Base-by-base conservation (phyloP, 1,284 basidiomycete species). In the Austropuccinia psidii region DNA sequence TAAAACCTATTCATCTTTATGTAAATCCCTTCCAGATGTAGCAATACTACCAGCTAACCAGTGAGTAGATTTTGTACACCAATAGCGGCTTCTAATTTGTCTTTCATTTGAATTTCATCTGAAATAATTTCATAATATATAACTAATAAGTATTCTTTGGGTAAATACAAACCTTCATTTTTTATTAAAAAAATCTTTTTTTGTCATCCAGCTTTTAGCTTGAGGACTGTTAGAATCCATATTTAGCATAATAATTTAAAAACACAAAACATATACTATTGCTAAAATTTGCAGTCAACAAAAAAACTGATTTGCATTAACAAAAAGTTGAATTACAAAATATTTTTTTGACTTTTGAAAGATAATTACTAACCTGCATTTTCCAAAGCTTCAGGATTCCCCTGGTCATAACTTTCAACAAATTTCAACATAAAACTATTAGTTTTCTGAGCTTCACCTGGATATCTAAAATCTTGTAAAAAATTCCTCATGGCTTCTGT, bases 351-450 rank as follows among this genome's bases (percentile, higher is more conserved):
- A n/a, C n/a, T n/a, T n/a, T n/a, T n/a, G n/a, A n/a, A n/a, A n/a
- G n/a, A n/a, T n/a, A n/a, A n/a, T n/a, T n/a, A n/a, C n/a, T n/a
- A 52, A 79, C 79, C 79, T 78, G 85, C 85, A 76, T 85, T 85
- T 73, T 90, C 90, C 79, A 97, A 97, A 5, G 86, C 84, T 0
- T 89, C 89, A 76, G 88, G 85, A 80, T 97, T 96, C 73, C 88
- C 88, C 43, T 88, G 90, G 76, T 95, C 91, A 80, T 93, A 98
- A 27, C 93, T 86, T 79, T 96, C 93, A 4, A 94, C 93, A 79
- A 96, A 98, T 81, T 98, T 98, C 74, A 97, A 86, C 91, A 98
- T 94, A 82, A 88, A 97, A n/a, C 94, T 87, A 85, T 98, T 94
- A 77, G 97, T 97, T 83, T 97, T 97, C 81, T 98, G 94, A 0